Conservation (phyloP, 805 yeast species). For the Lachancea nothofagi region DNA sequence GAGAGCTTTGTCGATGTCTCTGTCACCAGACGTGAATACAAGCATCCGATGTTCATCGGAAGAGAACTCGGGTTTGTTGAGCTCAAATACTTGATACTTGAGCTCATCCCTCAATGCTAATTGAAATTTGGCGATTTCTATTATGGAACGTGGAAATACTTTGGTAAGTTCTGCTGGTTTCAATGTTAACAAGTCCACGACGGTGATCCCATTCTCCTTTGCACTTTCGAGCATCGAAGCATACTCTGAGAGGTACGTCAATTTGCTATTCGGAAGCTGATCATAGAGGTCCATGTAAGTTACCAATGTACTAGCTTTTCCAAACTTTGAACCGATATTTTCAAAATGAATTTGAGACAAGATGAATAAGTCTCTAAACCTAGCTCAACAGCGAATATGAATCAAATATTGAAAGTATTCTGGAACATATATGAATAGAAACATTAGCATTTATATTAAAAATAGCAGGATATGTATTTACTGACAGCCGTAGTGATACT, state of each 20-base stretch:
- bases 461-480: too few relatives aligned
- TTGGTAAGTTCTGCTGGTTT: slow-evolving; percentile 33
- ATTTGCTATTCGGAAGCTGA: slow-evolving; percentile 34
- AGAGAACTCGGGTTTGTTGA: slow-evolving; percentile 4
- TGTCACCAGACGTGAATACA: slow-evolving; percentile 50
- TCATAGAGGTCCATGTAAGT: slow-evolving; percentile 39
- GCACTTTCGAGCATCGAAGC: slow-evolving; percentile 28
- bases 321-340: background rate
- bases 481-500: background rate
- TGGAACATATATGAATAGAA: too few relatives aligned
- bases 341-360: too few relatives aligned
- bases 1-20: slow-evolving; percentile 42
- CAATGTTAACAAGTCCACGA: slow-evolving; percentile 39
- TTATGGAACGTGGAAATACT: slow-evolving; percentile 30
- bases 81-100: slow-evolving; percentile 12
- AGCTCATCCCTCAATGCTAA: slow-evolving; percentile 16
- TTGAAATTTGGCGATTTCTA: slow-evolving; percentile 31
- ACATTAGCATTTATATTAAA: too few relatives aligned
- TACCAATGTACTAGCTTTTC: background rate
- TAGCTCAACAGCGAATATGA: too few relatives aligned
- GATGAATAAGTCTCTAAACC: too few relatives aligned
- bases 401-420: too few relatives aligned
- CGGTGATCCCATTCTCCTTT: slow-evolving; percentile 30
- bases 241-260: slow-evolving; percentile 34
- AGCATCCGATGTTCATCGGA: slow-evolving; percentile 7